Evolutionary conservation across 192 early-diverging fungal genomes (phyloP).

Genomic region (Dissophora ornata): DNA sequence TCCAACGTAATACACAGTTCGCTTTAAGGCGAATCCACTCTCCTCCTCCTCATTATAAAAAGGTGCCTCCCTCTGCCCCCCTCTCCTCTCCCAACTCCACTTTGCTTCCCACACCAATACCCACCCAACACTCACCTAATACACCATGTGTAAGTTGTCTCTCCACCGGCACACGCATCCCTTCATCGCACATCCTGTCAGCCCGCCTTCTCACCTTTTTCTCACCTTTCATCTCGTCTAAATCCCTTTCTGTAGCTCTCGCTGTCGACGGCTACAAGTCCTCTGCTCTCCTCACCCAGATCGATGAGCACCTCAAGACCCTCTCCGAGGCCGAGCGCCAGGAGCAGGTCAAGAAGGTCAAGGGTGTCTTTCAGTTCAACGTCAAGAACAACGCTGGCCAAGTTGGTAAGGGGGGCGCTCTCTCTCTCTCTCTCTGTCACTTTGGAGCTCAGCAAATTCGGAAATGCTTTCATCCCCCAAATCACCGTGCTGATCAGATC

Average conservation of each 20-base stretch:
- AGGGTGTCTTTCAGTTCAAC: constrained; percentile 90
- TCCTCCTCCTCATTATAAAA: not conserved
- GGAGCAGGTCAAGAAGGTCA: constrained; percentile 75
- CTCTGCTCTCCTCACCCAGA: constrained; percentile 76
- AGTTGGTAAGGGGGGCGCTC: constrained; percentile 24
- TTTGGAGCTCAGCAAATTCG: not conserved
- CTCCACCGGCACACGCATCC: not conserved
- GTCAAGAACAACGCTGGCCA: constrained; percentile 79
- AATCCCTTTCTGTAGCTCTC: constrained; percentile 24
- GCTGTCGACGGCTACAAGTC: constrained; percentile 74
- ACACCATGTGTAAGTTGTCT: constrained; percentile 23
- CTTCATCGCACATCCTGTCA: not conserved
- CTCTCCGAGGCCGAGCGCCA: constrained; percentile 71
- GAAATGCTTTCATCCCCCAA: too few species aligned
- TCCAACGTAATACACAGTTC: too few species aligned
- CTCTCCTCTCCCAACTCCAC: not conserved
- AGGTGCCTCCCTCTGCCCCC: too few species aligned
- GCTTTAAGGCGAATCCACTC: not conserved
- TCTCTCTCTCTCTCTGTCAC: not conserved
- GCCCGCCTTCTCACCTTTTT: not conserved
- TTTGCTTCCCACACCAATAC: not conserved
- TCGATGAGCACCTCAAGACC: constrained; percentile 68
- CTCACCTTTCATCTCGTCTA: not conserved
- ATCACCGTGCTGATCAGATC: not conserved
- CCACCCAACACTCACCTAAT: constrained; percentile 4